phyloP scores from a whole-genome alignment of 768 basidiomycete genomes.

The Jaapia argillacea region DNA sequence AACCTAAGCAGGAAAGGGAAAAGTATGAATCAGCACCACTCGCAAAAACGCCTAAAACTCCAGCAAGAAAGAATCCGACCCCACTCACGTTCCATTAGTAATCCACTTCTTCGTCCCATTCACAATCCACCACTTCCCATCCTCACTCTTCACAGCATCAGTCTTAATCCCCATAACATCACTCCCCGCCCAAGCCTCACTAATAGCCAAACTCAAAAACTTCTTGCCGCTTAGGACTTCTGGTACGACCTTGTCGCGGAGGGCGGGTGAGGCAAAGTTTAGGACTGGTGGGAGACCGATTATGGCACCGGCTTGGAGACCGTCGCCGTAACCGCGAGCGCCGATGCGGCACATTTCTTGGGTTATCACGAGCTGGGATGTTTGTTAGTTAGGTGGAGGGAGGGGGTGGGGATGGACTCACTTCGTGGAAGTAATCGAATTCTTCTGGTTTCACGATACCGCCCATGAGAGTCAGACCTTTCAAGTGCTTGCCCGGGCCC shows the following conservation, averaged over 20 bases:
- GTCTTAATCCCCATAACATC: slow-evolving; percentile 79
- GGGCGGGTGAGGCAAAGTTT: slow-evolving; percentile 63
- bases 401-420: slow-evolving; percentile 12
- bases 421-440: slow-evolving; percentile 87
- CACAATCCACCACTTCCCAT: slow-evolving; percentile 79
- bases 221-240: slow-evolving; percentile 70
- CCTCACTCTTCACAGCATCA: slow-evolving; percentile 66
- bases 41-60: background rate
- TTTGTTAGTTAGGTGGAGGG: slow-evolving; percentile 1
- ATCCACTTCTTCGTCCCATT: slow-evolving; percentile 88
- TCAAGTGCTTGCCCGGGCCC: slow-evolving; percentile 83
- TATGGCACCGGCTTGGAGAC: slow-evolving; percentile 64
- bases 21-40: slow-evolving; percentile 6
- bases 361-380: slow-evolving; percentile 54
- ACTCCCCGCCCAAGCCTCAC: slow-evolving; percentile 81
- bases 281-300: slow-evolving; percentile 81
- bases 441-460: slow-evolving; percentile 73
- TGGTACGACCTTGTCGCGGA: slow-evolving; percentile 49
- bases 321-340: slow-evolving; percentile 75
- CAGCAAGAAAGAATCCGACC: background rate
- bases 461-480: slow-evolving; percentile 66
- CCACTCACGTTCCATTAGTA: slow-evolving; percentile 55
- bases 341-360: slow-evolving; percentile 68
- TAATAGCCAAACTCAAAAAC: slow-evolving; percentile 81
- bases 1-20: too few relatives aligned